Conservation (phyloP, 306 rosid genomes). For the Corylus avellana region DNA sequence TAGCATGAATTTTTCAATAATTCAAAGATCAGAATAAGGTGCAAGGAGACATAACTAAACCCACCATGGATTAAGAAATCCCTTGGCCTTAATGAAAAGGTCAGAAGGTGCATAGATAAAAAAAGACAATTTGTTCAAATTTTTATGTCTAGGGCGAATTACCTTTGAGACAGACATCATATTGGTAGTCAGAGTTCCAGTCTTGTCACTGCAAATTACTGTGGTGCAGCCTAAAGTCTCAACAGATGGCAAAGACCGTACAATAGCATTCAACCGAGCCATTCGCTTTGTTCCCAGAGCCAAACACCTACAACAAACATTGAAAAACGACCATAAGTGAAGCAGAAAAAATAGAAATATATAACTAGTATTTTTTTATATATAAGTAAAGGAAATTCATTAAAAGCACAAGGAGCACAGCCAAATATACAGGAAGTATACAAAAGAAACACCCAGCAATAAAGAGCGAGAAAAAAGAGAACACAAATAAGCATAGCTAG, state of each 20-base stretch:
- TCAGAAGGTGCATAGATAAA: slow-evolving; percentile 18
- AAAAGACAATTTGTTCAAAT: background rate
- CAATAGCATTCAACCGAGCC: slow-evolving; percentile 97
- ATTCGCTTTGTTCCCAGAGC: slow-evolving; percentile 98
- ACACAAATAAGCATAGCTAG: too few species aligned
- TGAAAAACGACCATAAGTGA: slow-evolving; percentile 7
- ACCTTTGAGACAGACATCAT: slow-evolving; percentile 98
- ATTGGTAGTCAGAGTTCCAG: slow-evolving; percentile 96
- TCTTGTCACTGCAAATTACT: slow-evolving; percentile 97
- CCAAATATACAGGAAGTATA: too few species aligned
- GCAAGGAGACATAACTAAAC: background rate
- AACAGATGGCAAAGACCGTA: slow-evolving; percentile 88
- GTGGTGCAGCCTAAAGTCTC: slow-evolving; percentile 99
- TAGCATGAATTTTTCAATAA: background rate
- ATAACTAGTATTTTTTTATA: background rate
- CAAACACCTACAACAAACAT: slow-evolving; percentile 64
- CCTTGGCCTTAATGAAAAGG: background rate
- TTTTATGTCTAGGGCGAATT: slow-evolving; percentile 24
- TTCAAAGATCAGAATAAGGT: background rate
- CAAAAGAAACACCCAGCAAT: too few species aligned
- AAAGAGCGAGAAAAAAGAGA: too few species aligned
- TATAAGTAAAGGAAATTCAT: too few species aligned
- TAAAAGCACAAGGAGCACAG: too few species aligned
- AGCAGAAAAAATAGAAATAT: slow-evolving; percentile 1
- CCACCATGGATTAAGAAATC: background rate